Conservation (phyloP, 306 rosid genomes). For the Acmispon strigosus region DNA sequence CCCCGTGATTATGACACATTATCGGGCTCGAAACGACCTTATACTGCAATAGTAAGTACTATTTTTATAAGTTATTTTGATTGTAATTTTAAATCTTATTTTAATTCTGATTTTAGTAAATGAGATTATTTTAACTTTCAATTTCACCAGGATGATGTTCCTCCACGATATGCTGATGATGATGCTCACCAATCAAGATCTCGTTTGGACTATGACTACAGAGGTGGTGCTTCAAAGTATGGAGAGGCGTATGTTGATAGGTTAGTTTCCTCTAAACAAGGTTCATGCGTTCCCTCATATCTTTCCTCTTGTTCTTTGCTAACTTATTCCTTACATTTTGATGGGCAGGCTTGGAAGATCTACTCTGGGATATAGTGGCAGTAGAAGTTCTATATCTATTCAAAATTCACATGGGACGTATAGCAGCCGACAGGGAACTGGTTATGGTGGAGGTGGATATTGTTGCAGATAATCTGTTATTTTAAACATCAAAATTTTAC, state of each 20-base stretch:
- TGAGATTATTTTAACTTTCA: neutral
- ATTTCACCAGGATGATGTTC: conserved; percentile 62
- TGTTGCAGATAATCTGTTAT: conserved; percentile 18
- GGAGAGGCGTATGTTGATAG: conserved; percentile 81
- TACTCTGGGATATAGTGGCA: conserved; percentile 58
- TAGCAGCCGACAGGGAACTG: conserved; percentile 64
- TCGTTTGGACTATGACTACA: conserved; percentile 82
- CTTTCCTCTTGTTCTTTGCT: neutral
- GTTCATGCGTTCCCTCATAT: neutral
- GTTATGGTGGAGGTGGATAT: conserved; percentile 51
- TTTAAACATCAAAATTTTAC: neutral
- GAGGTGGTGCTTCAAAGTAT: conserved; percentile 60
- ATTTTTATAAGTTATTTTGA: neutral
- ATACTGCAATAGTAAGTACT: conserved; percentile 55
- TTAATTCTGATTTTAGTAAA: neutral
- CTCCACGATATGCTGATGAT: conserved; percentile 66
- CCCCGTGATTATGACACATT: conserved; percentile 67
- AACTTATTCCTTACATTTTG: conserved; percentile 12
- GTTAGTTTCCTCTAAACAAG: conserved; percentile 30
- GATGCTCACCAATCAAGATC: conserved; percentile 81
- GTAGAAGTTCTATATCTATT: conserved; percentile 60
- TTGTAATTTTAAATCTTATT: neutral
- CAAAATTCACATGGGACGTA: conserved; percentile 66
- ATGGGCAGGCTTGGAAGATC: conserved; percentile 66
- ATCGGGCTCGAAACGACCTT: conserved; percentile 84